A percentile compares a stretch with the other conserved stretches of the same genome.
phyloP scores from a whole-genome alignment of 208 protist genomes.

The Porcisia hertigi region DNA sequence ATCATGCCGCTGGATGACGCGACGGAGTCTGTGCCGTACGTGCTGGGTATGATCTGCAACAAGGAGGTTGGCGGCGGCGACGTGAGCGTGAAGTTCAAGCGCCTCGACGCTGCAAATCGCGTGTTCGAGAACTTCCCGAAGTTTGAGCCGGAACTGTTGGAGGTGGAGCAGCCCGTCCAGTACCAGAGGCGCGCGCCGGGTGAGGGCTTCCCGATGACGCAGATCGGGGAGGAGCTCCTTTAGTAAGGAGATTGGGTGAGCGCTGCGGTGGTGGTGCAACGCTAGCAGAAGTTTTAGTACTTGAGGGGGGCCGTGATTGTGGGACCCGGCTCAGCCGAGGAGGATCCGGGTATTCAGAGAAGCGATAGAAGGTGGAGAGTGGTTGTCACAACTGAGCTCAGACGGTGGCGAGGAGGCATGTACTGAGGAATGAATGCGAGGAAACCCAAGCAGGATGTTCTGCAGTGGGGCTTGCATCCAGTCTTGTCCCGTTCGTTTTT shows the following conservation, averaged over 20 bases:
- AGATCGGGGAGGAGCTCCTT: constrained; percentile 37
- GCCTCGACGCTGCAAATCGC: constrained; percentile 61
- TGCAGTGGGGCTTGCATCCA: background rate
- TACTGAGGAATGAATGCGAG: background rate
- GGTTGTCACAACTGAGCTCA: background rate
- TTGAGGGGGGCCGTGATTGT: background rate
- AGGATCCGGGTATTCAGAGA: too few relatives aligned
- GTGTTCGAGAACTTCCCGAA: constrained; percentile 86
- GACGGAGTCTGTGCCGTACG: constrained; percentile 48
- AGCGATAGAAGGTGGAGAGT: background rate
- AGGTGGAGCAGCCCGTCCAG: constrained; percentile 49
- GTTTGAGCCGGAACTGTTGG: constrained; percentile 55
- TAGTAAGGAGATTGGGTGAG: background rate
- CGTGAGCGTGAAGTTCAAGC: constrained; percentile 61
- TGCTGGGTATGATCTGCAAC: constrained; percentile 58
- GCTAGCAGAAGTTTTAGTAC: background rate
- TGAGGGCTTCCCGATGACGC: constrained; percentile 56
- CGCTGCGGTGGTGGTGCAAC: background rate
- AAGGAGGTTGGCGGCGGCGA: constrained; percentile 51
- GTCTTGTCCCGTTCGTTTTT: too few relatives aligned
- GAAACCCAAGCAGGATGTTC: background rate
- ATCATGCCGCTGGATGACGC: constrained; percentile 42
- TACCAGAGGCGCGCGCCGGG: constrained; percentile 66
- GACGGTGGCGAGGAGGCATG: background rate
- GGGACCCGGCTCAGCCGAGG: background rate